Percentiles rank a stretch among this genome's conserved stretches.
These are phyloP conservation scores for Fusarium burgessii DNA, from an alignment of 2,329 filamentous ascomycete genomes.

Conservation along the genomic window DNA sequence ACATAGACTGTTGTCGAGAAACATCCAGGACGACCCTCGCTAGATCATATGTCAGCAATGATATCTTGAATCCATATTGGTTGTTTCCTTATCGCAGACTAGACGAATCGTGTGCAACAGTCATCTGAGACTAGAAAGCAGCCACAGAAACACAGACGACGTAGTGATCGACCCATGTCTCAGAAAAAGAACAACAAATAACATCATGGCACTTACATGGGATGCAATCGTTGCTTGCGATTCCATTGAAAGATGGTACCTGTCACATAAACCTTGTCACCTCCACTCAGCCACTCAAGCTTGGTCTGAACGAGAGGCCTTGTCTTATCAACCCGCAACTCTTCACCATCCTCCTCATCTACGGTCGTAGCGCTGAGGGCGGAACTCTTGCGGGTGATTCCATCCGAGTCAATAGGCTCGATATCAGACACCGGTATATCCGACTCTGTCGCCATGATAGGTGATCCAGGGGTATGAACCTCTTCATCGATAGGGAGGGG, in stretches of 20 bases:
- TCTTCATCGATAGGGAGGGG: slow-evolving; percentile 96
- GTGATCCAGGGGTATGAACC: slow-evolving; percentile 87
- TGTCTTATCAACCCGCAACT: slow-evolving; percentile 79
- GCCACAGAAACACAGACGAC: slow-evolving; percentile 45
- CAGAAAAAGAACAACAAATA: slow-evolving; percentile 18
- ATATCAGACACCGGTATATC: slow-evolving; percentile 64
- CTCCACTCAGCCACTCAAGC: slow-evolving; percentile 86
- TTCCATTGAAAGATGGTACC: slow-evolving; percentile 99
- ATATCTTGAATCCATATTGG: background rate
- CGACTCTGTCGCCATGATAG: slow-evolving; percentile 82
- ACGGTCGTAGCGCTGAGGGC: slow-evolving; percentile 71
- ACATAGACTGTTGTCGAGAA: slow-evolving; percentile 85
- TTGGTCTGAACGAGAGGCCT: slow-evolving; percentile 84
- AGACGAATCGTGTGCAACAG: slow-evolving; percentile 34
- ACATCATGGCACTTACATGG: slow-evolving; percentile 73
- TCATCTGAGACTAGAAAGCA: slow-evolving; percentile 38
- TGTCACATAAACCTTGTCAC: slow-evolving; percentile 94
- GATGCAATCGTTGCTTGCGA: slow-evolving; percentile 88
- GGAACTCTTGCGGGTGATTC: slow-evolving; percentile 66
- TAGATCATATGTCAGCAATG: slow-evolving; percentile 48
- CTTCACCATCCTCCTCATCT: slow-evolving; percentile 84
- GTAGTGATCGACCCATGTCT: slow-evolving; percentile 42
- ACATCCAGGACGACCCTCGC: slow-evolving; percentile 69
- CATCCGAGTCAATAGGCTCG: slow-evolving; percentile 62
- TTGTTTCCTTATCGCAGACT: background rate